Conservation (phyloP, 148 eudicot species). For the Rhododendron henanense region DNA sequence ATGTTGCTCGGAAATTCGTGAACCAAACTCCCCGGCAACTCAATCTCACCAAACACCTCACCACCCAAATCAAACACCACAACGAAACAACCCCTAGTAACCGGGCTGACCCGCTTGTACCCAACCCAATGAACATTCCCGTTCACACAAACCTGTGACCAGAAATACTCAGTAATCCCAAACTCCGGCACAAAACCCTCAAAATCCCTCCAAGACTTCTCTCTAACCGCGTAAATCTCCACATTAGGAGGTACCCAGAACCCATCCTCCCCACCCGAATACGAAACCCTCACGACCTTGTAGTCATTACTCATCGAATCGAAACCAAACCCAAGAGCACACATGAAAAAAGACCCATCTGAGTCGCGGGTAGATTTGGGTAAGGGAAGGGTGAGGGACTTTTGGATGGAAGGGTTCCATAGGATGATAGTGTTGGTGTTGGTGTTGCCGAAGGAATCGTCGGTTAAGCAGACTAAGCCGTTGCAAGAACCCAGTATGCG, state of each 20-base stretch:
- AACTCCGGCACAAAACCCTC: neutral
- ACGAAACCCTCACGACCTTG: neutral
- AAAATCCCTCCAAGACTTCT: neutral
- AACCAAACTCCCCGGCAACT: neutral
- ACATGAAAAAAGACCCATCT: neutral
- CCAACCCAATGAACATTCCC: constrained; percentile 1
- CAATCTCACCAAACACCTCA: neutral
- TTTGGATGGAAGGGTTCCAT: constrained; percentile 2
- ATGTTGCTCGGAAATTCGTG: neutral
- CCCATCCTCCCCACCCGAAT: neutral
- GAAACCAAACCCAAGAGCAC: neutral
- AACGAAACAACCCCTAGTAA: neutral
- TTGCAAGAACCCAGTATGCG: neutral
- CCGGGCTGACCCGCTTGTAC: neutral
- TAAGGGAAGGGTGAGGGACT: neutral
- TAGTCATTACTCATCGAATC: neutral
- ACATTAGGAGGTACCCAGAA: neutral
- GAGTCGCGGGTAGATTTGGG: neutral
- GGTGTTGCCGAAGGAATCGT: neutral
- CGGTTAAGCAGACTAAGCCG: neutral
- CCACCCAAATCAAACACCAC: neutral
- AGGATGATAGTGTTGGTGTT: neutral
- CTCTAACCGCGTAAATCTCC: neutral
- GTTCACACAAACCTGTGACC: neutral
- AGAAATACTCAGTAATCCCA: neutral